These are phyloP conservation scores for Irpex rosettiformis DNA, from an alignment of 1,284 basidiomycete genomes.

Conservation along the genomic window DNA sequence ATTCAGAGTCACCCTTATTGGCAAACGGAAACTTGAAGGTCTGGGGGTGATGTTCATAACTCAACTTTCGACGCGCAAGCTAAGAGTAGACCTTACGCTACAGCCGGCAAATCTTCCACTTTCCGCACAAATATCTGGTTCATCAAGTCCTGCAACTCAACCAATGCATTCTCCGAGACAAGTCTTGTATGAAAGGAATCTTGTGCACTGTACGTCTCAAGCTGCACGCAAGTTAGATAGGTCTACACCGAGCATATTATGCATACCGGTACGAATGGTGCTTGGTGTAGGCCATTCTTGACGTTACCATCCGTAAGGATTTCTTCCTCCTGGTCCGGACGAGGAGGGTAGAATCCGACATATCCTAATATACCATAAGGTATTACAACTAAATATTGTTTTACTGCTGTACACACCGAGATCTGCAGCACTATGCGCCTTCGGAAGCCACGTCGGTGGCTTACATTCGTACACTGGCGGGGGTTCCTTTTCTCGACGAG, in stretches of 20 bases:
- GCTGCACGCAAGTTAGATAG: constrained; percentile 34
- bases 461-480: constrained; percentile 60
- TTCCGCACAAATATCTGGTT: constrained; percentile 73
- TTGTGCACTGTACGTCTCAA: constrained; percentile 64
- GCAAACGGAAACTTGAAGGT: constrained; percentile 76
- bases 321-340: constrained; percentile 84
- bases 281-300: constrained; percentile 71
- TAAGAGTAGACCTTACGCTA: constrained; percentile 50
- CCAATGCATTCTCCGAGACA: constrained; percentile 51
- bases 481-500: constrained; percentile 27
- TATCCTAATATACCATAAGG: constrained; percentile 53
- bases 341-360: constrained; percentile 83
- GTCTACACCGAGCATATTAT: too few species aligned
- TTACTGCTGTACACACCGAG: constrained; percentile 43
- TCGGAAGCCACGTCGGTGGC: constrained; percentile 71
- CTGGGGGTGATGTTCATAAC: too few species aligned
- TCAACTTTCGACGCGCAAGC: too few species aligned
- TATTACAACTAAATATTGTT: not conserved
- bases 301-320: constrained; percentile 74
- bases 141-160: constrained; percentile 76
- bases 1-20: constrained; percentile 86
- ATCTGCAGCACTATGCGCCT: constrained; percentile 61
- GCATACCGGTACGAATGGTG: constrained; percentile 60
- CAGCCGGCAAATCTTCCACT: constrained; percentile 46
- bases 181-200: constrained; percentile 49